Percentiles rank a stretch among this genome's conserved stretches.
Evolutionary conservation across 176 grass and related monocot species (phyloP).

Genomic region (Juncus inflexus): DNA sequence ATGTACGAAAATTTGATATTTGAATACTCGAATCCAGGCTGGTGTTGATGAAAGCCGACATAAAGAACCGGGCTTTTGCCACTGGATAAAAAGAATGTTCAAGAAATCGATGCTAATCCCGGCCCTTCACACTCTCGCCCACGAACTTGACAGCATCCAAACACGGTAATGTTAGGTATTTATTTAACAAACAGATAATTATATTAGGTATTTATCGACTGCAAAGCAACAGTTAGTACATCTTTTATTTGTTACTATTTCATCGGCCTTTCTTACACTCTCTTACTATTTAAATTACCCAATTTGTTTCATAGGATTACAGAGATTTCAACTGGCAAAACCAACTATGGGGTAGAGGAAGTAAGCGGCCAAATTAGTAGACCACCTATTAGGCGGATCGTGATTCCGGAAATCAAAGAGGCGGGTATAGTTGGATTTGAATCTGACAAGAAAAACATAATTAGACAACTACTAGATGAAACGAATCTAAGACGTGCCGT

Average conservation of each 20-base stretch:
- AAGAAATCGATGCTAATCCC: not conserved
- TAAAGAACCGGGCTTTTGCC: not conserved
- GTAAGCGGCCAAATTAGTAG: not conserved
- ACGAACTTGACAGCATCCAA: slow-evolving; percentile 3
- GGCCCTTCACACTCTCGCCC: not conserved
- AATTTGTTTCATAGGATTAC: slow-evolving; percentile 5
- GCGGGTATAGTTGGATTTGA: slow-evolving; percentile 20
- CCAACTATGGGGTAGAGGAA: not conserved
- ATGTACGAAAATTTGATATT: too few relatives aligned
- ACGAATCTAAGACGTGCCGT: not conserved
- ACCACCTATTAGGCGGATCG: not conserved
- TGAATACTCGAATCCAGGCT: slow-evolving; percentile 1
- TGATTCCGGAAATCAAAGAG: not conserved
- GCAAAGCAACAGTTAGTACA: too few relatives aligned
- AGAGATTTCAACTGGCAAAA: slow-evolving; percentile 16
- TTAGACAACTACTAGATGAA: slow-evolving; percentile 3
- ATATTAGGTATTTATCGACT: too few relatives aligned
- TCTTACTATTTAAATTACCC: too few relatives aligned
- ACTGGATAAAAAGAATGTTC: not conserved
- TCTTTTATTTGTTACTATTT: too few relatives aligned
- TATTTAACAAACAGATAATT: too few relatives aligned
- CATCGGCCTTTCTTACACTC: too few relatives aligned
- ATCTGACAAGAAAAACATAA: slow-evolving; percentile 4
- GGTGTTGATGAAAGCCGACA: not conserved
- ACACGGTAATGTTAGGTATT: too few relatives aligned